Evolutionary conservation across 768 basidiomycete species (phyloP).

Genomic region (Paxillus involutus): DNA sequence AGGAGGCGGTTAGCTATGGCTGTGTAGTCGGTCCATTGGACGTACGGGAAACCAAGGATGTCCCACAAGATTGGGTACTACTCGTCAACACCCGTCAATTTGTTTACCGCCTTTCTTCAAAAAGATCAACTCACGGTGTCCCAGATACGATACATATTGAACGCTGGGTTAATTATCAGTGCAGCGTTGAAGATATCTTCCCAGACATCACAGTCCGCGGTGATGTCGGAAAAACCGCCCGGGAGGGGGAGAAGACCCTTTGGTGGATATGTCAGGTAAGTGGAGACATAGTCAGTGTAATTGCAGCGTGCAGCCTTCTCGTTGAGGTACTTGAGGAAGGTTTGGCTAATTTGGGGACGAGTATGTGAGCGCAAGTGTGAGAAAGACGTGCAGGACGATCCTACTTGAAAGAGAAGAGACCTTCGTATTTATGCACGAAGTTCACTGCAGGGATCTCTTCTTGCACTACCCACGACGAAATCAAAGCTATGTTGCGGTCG

Average conservation of each 20-base stretch:
- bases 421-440: slow-evolving; percentile 71
- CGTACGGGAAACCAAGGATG: slow-evolving; percentile 78
- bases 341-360: no score
- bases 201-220: slow-evolving; percentile 67
- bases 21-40: neutral
- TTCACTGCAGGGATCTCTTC: slow-evolving; percentile 68
- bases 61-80: slow-evolving; percentile 80
- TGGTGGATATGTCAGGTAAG: no score
- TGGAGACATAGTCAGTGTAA: no score
- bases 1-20: no score
- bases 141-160: slow-evolving; percentile 77
- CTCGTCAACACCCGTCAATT: no score
- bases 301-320: no score
- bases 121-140: no score
- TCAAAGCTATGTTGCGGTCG: slow-evolving; percentile 37
- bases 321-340: no score
- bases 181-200: slow-evolving; percentile 64
- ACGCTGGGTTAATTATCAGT: slow-evolving; percentile 65
- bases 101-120: no score
- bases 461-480: slow-evolving; percentile 64
- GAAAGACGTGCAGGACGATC: slow-evolving; percentile 28
- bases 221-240: slow-evolving; percentile 46
- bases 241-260: slow-evolving; percentile 30
- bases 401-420: slow-evolving; percentile 74
- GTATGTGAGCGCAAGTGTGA: no score